These are phyloP conservation scores for Nannochloropsis gaditana DNA, from an alignment of 108 stramenopile species.

Conservation along the genomic window DNA sequence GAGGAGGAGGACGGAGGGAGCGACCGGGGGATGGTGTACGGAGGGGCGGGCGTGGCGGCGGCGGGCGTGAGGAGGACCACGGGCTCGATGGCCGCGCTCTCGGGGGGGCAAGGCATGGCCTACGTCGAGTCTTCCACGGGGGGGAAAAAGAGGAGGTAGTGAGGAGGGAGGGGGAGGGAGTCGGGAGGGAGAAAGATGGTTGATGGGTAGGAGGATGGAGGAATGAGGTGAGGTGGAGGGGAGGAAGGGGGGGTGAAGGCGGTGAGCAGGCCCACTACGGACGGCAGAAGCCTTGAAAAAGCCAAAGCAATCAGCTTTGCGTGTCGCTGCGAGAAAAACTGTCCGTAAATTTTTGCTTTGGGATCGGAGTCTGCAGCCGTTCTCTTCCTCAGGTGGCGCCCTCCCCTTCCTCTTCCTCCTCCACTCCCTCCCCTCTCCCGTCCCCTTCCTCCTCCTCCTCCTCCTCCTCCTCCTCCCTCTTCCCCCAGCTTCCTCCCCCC, in stretches of 20 bases:
- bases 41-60: neutral
- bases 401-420: neutral
- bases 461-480: conserved; percentile 23
- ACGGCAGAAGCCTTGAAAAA: too few species aligned
- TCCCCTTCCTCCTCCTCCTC: conserved; percentile 17
- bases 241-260: too few species aligned
- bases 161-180: neutral
- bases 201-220: neutral
- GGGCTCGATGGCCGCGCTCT: neutral
- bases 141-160: neutral
- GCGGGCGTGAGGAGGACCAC: neutral
- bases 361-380: too few species aligned
- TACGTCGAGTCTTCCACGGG: neutral
- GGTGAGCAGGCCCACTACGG: too few species aligned
- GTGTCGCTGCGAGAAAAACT: too few species aligned
- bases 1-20: neutral
- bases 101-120: neutral
- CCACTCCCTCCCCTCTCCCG: neutral
- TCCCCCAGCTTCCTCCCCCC: neutral
- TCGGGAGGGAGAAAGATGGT: neutral
- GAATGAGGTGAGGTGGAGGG: too few species aligned
- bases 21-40: neutral
- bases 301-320: too few species aligned
- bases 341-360: too few species aligned
- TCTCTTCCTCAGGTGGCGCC: too few species aligned